Evolutionary conservation across 208 protist genomes (phyloP), one percentile per base, ranked within the genome.

Genomic region (Crithidia thermophila): DNA sequence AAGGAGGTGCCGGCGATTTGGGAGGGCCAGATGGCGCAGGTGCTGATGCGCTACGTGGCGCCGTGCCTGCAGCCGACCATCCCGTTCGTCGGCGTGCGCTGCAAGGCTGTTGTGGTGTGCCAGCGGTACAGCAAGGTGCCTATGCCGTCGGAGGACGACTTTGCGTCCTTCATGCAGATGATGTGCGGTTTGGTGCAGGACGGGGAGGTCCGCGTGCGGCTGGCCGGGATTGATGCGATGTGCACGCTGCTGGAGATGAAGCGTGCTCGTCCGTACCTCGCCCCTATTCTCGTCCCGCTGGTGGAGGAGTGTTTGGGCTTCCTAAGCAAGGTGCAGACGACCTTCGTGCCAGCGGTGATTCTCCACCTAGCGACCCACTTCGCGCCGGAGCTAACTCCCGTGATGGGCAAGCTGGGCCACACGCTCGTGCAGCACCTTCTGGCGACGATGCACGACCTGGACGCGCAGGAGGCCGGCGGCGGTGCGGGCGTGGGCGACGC

Each of bases 341-440:
- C 85, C 9, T 94, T 93, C 60, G 82, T 96, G 21, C 91, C 91
- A 8, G 76, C 78, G 11, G 86, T 81, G 4, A 81, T 96, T 23
- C 75, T 93, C n/a, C 87, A 93, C 74, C 72, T 96, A n/a, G 75
- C 84, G 18, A 86, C 85, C 11, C 82, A 96, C 77, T 96, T 94
- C 72, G 77, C 91, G 18, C 85, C 86, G 10, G 88, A 96, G 72
- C 76, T 96, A 51, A 82, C 82, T 0, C 68, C 77, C 7, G 82
- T 94, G 14, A 82, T 96, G 69, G 84, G 74, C 8, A 89, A 81
- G 55, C 77, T 96, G 45, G 85, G 80, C 20, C 71, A 76, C 65
- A 85, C 79, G 7, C 73, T 96, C 42, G 83, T 87, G 36, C 84
- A 91, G 71, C 77, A 90, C 59, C 91, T 96, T 43, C 68, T 96